Conservation (phyloP, 1,284 basidiomycete species). For the Malassezia nana region DNA sequence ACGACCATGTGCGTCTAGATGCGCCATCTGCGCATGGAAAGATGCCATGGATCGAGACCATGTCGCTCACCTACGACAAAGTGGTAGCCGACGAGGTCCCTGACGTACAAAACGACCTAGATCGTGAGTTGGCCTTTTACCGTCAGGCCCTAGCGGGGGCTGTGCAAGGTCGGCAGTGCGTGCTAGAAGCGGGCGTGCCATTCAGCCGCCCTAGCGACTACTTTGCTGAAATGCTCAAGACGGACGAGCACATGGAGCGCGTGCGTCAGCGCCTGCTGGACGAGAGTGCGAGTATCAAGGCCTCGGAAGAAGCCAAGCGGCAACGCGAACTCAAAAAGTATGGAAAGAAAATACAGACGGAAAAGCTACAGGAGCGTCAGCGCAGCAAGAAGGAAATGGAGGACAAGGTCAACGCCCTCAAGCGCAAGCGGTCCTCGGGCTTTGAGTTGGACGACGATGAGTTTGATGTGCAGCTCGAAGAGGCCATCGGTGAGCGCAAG, state of each 20-base stretch:
- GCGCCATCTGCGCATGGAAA: slow-evolving; percentile 19
- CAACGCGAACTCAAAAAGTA: slow-evolving; percentile 95
- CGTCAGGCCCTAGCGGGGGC: slow-evolving; percentile 84
- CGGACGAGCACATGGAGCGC: slow-evolving; percentile 93
- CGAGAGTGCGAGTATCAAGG: slow-evolving; percentile 78
- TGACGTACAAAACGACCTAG: slow-evolving; percentile 67
- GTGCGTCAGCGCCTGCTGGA: slow-evolving; percentile 83
- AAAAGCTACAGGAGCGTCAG: slow-evolving; percentile 71
- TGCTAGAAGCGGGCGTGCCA: slow-evolving; percentile 63
- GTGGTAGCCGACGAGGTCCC: slow-evolving; percentile 54
- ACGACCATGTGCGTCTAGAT: slow-evolving; percentile 33
- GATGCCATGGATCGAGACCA: slow-evolving; percentile 45
- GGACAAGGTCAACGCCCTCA: slow-evolving; percentile 46
- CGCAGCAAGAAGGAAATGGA: slow-evolving; percentile 70
- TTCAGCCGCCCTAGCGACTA: slow-evolving; percentile 91
- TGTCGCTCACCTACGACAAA: slow-evolving; percentile 31
- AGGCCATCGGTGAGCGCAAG: slow-evolving; percentile 37
- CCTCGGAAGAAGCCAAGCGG: slow-evolving; percentile 77
- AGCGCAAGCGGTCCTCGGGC: slow-evolving; percentile 55
- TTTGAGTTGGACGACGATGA: slow-evolving; percentile 63
- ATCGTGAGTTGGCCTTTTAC: slow-evolving; percentile 93
- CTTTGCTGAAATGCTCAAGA: slow-evolving; percentile 98
- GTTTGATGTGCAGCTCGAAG: slow-evolving; percentile 64
- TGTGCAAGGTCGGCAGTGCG: slow-evolving; percentile 63
- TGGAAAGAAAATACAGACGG: slow-evolving; percentile 87